Evolutionary conservation across 257 asterid genomes (phyloP), one percentile per base, ranked within the genome.

Genomic region (Avicennia marina): DNA sequence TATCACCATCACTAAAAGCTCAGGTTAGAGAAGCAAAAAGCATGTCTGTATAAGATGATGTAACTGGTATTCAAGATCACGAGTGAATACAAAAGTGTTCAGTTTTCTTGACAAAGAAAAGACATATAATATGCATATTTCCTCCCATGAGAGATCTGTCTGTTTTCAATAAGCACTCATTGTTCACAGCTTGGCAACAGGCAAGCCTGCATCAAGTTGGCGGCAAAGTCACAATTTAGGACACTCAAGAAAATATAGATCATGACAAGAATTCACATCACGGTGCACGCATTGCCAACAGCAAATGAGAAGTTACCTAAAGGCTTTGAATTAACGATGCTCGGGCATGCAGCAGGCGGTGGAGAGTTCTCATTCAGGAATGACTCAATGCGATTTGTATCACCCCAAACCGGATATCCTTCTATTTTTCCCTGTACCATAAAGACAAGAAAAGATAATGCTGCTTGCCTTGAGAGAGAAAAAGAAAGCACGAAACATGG

Each of bases 311-410:
- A 32, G 24, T 68, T 82, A 87, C 98, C 98, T 69, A 87, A 47
- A 53, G 89, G 82, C 73, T 90, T 90, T 24, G 96, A 74, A 42
- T 90, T 90, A 32, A 90, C 95, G 53, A 90, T 83, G 75, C 98
- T 90, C 19, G 96, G 98, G 73, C 87, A 85, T 17, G 98, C 96
- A 33, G 95, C 78, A 16, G 98, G 98, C 16, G 98, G 93, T 25
- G 68, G 38, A 39, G 94, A 54, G 45, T 70, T 83, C 74, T 85
- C 94, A 19, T 83, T 50, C 58, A 90, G 65, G 78, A 90, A 90
- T 3, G 75, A 71, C 1, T 90, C 98, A 50, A 85, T 93, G 3
- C 70, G 66, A 77, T 90, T 90, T 4, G 98, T 82, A 46, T 90
- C 72, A 8, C 62, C 50, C 98, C 98, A 90, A 19, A 78, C 20